Conservation (phyloP, 2,329 filamentous ascomycete species). For the Fusarium temperatum region DNA sequence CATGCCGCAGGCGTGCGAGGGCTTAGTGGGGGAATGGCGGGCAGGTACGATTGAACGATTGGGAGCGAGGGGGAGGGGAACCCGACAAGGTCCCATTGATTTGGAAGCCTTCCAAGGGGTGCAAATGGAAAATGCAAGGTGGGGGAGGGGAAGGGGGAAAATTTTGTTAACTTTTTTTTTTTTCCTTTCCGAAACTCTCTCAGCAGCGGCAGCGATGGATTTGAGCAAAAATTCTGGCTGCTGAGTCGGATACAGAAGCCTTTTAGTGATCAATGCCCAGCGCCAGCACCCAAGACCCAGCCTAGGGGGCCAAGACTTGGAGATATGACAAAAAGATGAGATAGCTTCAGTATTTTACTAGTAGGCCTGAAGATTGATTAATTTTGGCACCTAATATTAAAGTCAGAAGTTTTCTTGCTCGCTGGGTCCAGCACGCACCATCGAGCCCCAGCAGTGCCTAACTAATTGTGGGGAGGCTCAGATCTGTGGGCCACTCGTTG, state of each 20-base stretch:
- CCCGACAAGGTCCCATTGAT: conserved; percentile 21
- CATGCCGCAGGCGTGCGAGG: conserved; percentile 31
- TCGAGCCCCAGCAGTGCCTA: conserved; percentile 32
- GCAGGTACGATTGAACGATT: conserved; percentile 35
- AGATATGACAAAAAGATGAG: not conserved
- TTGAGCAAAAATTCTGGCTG: conserved; percentile 20
- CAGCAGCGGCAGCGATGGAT: conserved; percentile 25
- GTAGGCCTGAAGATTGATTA: not conserved
- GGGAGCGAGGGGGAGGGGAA: conserved; percentile 38
- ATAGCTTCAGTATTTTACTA: not conserved
- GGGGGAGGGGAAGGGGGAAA: conserved; percentile 25
- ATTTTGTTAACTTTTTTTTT: conserved; percentile 35
- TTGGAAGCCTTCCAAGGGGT: conserved; percentile 23
- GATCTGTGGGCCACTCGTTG: conserved; percentile 11
- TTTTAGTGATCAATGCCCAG: conserved; percentile 38
- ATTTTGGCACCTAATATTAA: not conserved
- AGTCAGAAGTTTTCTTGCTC: not conserved
- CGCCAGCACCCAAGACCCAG: not conserved
- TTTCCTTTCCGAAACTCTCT: conserved; percentile 15
- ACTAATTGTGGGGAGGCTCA: conserved; percentile 23
- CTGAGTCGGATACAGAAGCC: conserved; percentile 30
- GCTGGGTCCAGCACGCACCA: conserved; percentile 20
- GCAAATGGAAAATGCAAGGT: conserved; percentile 9
- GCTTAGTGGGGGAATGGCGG: conserved; percentile 41
- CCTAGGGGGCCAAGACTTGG: not conserved